phyloP scores from a whole-genome alignment of 495 filamentous ascomycete species.

The Tuber borchii region DNA sequence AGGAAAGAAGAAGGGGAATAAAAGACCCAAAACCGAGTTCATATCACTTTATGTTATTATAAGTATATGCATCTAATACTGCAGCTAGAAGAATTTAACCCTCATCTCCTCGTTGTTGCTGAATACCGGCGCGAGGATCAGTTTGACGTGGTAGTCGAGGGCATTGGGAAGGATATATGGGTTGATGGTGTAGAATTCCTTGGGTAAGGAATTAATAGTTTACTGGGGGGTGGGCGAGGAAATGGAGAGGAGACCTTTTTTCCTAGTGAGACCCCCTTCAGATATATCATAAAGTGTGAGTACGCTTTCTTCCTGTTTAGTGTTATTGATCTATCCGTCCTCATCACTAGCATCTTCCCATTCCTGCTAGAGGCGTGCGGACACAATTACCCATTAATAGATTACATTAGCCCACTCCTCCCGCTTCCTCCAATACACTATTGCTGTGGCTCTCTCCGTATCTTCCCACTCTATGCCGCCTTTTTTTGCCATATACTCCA shows the following conservation, averaged over 20 bases:
- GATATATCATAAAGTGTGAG: constrained; percentile 70
- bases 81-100: constrained; percentile 83
- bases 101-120: constrained; percentile 69
- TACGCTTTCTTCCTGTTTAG: constrained; percentile 65
- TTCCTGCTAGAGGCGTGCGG: constrained; percentile 19
- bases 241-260: constrained; percentile 48
- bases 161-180: constrained; percentile 67
- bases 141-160: constrained; percentile 72
- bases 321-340: constrained; percentile 56
- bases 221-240: neutral
- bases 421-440: constrained; percentile 62
- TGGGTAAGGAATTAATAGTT: neutral
- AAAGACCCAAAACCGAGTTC: neutral
- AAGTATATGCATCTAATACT: neutral
- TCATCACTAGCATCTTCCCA: neutral
- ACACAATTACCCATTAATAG: constrained; percentile 52
- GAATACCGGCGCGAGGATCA: constrained; percentile 88
- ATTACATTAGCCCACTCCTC: constrained; percentile 69
- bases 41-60: neutral
- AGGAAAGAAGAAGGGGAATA: neutral
- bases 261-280: constrained; percentile 58
- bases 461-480: constrained; percentile 45
- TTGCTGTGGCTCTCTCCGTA: constrained; percentile 46
- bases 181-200: constrained; percentile 87
- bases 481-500: constrained; percentile 66